phyloP scores from a whole-genome alignment of 768 basidiomycete species.

The Hypsizygus marmoreus region DNA sequence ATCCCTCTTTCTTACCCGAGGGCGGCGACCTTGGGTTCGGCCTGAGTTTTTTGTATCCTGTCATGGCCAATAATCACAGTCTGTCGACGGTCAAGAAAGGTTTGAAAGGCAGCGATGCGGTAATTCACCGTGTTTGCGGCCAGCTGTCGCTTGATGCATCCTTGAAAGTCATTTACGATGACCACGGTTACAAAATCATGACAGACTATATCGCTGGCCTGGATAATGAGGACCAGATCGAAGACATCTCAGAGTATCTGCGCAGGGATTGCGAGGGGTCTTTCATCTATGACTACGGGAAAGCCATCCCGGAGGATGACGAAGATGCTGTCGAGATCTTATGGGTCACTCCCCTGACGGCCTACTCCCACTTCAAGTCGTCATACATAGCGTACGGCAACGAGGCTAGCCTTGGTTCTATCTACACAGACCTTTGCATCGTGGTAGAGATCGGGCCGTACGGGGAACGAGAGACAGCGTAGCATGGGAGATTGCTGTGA shows the following conservation, averaged over 20 bases:
- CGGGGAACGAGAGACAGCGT: too few species aligned
- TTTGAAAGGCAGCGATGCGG: constrained; percentile 32
- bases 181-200: not conserved
- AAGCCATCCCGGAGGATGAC: not conserved
- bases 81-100: constrained; percentile 1
- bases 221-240: not conserved
- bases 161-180: constrained; percentile 23
- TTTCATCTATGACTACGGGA: constrained; percentile 3
- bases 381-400: constrained; percentile 26
- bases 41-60: constrained; percentile 37
- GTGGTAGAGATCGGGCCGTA: constrained; percentile 17
- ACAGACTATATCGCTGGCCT: constrained; percentile 3
- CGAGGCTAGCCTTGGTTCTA: constrained; percentile 16
- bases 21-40: constrained; percentile 44
- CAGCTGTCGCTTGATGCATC: constrained; percentile 16
- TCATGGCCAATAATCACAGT: constrained; percentile 11
- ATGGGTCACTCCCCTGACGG: constrained; percentile 16
- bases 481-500: too few species aligned
- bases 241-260: not conserved
- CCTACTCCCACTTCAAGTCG: constrained; percentile 6
- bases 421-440: constrained; percentile 24
- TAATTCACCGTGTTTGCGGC: constrained; percentile 21
- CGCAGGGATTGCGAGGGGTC: not conserved
- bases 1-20: constrained; percentile 34
- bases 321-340: not conserved